Evolutionary conservation across 805 yeast genomes (phyloP).

Genomic region (Metschnikowia kofuensis): DNA sequence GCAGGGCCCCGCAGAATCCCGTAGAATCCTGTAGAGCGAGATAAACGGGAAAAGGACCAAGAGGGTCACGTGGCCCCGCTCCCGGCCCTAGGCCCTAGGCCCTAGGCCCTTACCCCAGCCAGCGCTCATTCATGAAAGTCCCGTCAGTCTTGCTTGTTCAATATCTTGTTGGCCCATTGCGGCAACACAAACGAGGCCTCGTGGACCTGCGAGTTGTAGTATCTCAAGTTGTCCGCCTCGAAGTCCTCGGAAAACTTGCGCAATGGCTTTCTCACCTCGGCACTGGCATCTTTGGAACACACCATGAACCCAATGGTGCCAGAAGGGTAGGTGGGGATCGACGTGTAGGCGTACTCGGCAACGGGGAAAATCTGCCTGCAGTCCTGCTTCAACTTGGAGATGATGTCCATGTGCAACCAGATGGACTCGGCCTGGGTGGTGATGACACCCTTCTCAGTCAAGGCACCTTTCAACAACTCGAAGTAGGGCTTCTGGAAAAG

Average conservation of each 20-base stretch:
- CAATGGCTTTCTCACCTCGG: conserved; percentile 65
- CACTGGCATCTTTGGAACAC: conserved; percentile 70
- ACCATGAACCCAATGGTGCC: conserved; percentile 99
- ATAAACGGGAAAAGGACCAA: neutral
- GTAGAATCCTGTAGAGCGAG: neutral
- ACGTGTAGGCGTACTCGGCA: conserved; percentile 86
- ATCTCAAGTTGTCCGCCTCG: conserved; percentile 65
- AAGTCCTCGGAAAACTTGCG: conserved; percentile 61
- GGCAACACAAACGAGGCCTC: conserved; percentile 89
- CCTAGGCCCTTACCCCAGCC: no score
- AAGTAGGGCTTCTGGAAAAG: conserved; percentile 92
- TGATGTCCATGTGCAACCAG: conserved; percentile 86
- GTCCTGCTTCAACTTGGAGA: conserved; percentile 76
- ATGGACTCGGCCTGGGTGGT: conserved; percentile 95
- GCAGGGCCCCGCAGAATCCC: neutral
- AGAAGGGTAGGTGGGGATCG: conserved; percentile 95
- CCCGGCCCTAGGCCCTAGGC: no score
- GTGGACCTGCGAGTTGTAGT: conserved; percentile 84
- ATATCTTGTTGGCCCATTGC: conserved; percentile 69
- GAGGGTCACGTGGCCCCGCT: conserved; percentile 1
- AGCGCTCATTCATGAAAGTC: neutral
- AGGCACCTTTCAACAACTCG: conserved; percentile 77
- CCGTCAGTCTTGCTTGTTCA: conserved; percentile 27
- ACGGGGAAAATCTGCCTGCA: conserved; percentile 85
- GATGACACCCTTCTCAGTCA: conserved; percentile 86